Conservation (phyloP, 352 stramenopile species). For the Achlya hypogyna region DNA sequence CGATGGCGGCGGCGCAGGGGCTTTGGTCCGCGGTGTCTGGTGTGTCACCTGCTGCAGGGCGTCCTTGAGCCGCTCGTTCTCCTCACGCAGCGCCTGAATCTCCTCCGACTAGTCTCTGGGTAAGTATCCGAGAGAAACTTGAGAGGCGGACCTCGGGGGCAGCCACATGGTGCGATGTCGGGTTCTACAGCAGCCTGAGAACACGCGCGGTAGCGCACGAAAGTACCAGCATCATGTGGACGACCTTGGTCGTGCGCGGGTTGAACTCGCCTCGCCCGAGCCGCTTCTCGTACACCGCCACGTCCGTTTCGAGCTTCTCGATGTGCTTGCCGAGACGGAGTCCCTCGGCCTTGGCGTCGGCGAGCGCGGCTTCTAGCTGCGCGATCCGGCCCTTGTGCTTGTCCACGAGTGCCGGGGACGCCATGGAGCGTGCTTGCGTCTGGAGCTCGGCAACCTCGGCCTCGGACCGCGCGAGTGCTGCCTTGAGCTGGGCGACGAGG, state of each 20-base stretch:
- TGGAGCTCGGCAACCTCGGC: constrained; percentile 39
- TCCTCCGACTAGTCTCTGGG: constrained; percentile 32
- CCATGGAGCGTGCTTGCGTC: constrained; percentile 27
- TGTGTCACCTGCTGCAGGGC: constrained; percentile 34
- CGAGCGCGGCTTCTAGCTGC: constrained; percentile 37
- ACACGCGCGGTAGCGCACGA: not conserved
- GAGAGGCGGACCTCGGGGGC: not conserved
- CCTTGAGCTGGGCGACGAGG: constrained; percentile 35
- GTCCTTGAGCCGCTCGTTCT: constrained; percentile 43
- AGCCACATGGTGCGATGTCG: not conserved
- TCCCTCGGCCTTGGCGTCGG: constrained; percentile 36
- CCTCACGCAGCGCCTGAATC: constrained; percentile 35
- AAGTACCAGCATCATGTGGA: constrained; percentile 38
- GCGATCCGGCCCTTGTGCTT: constrained; percentile 42
- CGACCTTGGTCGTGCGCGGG: constrained; percentile 73
- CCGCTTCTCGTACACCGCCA: constrained; percentile 57
- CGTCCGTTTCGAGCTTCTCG: constrained; percentile 52
- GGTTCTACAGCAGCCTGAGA: constrained; percentile 3
- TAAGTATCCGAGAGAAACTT: not conserved
- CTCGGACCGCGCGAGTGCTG: constrained; percentile 38
- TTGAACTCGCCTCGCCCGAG: constrained; percentile 74
- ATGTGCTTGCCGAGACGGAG: constrained; percentile 45
- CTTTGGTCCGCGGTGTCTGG: constrained; percentile 8
- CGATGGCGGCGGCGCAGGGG: constrained; percentile 23
- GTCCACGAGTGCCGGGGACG: constrained; percentile 33